phyloP scores from a whole-genome alignment of 345 rosid species.

The Turnera subulata region DNA sequence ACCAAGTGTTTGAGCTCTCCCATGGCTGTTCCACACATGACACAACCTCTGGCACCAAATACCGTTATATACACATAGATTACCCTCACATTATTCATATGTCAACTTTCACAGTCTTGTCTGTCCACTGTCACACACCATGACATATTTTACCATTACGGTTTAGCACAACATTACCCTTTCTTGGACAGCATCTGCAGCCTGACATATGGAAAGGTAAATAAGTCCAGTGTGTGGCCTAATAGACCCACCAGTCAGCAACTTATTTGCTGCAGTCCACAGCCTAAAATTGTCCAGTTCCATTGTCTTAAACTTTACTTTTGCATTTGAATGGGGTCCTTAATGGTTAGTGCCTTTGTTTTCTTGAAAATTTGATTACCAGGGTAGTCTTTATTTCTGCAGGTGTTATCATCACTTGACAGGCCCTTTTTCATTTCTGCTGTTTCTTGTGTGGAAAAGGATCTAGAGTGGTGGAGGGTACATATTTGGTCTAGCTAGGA shows the following conservation, averaged over 20 bases:
- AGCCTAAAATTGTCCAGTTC: slow-evolving; percentile 22
- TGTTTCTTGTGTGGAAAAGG: too few species aligned
- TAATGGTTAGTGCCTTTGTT: not conserved
- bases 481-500: too few species aligned
- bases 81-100: slow-evolving; percentile 16
- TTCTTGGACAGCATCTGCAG: slow-evolving; percentile 33
- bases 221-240: slow-evolving; percentile 14
- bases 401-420: slow-evolving; percentile 15
- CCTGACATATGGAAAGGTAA: slow-evolving; percentile 26
- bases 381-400: not conserved
- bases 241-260: slow-evolving; percentile 30
- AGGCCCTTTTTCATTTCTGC: not conserved
- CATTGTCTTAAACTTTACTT: slow-evolving; percentile 26
- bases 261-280: slow-evolving; percentile 17
- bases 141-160: slow-evolving; percentile 19
- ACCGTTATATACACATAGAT: slow-evolving; percentile 16
- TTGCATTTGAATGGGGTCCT: slow-evolving; percentile 46
- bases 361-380: slow-evolving; percentile 18
- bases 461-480: too few species aligned
- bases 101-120: slow-evolving; percentile 40
- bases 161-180: not conserved
- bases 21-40: slow-evolving; percentile 20
- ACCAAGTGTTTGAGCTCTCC: slow-evolving; percentile 84
- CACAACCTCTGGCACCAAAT: not conserved
- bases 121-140: slow-evolving; percentile 15